These are phyloP conservation scores for Thalassia testudinum DNA, from an alignment of 116 monocot genomes.

Conservation along the genomic window DNA sequence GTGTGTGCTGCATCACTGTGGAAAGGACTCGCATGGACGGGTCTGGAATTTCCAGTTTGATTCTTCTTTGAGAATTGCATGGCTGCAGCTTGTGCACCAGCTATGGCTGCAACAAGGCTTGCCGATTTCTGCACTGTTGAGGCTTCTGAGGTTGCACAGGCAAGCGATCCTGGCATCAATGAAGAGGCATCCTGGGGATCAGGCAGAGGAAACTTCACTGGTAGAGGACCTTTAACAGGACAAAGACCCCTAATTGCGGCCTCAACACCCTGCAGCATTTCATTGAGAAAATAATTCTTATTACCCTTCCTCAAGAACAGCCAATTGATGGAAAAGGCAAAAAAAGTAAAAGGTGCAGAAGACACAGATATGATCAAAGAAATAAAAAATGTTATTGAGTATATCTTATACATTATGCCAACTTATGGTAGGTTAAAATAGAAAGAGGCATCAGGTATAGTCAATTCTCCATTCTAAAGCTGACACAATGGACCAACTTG, in stretches of 20 bases:
- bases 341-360: slow-evolving; percentile 1
- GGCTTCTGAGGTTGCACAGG: slow-evolving; percentile 3
- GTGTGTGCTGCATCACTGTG: too few species aligned
- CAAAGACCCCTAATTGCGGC: slow-evolving; percentile 72
- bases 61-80: slow-evolving; percentile 54
- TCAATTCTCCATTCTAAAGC: too few species aligned
- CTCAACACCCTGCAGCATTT: slow-evolving; percentile 39
- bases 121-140: slow-evolving; percentile 14
- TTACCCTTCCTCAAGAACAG: background rate
- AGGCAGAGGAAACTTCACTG: slow-evolving; percentile 77
- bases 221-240: slow-evolving; percentile 40
- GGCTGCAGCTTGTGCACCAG: slow-evolving; percentile 60
- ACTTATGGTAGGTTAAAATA: too few species aligned
- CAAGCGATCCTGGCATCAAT: slow-evolving; percentile 52
- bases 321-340: background rate
- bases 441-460: too few species aligned
- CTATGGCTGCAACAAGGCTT: slow-evolving; percentile 46
- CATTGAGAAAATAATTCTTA: background rate
- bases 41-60: background rate
- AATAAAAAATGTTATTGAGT: too few species aligned
- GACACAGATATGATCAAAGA: background rate
- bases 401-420: too few species aligned
- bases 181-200: slow-evolving; percentile 40
- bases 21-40: too few species aligned
- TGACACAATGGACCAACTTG: too few species aligned